Conservation (phyloP, 2,329 filamentous ascomycete species). For the Ophiosphaerella korrae region DNA sequence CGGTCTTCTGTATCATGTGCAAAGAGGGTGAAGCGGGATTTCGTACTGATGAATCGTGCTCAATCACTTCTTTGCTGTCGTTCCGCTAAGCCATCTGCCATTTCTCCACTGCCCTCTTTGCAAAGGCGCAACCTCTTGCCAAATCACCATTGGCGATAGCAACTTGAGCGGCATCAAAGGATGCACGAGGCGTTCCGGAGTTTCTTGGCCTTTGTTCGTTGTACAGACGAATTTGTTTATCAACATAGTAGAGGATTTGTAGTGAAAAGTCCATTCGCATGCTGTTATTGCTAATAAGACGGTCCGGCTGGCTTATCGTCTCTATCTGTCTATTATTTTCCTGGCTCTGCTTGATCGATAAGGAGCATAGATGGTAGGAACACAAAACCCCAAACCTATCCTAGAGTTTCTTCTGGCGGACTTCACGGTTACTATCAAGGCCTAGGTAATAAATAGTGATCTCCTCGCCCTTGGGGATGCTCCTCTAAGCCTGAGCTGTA, state of each 20-base stretch:
- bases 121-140: conserved; percentile 38
- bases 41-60: conserved; percentile 12
- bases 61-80: conserved; percentile 24
- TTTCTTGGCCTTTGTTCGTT: conserved; percentile 28
- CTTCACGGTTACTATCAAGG: not conserved
- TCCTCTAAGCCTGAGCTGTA: conserved; percentile 6
- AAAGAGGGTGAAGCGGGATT: conserved; percentile 17
- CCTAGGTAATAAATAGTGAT: conserved; percentile 32
- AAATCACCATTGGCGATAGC: conserved; percentile 38
- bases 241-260: conserved; percentile 22
- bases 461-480: conserved; percentile 43
- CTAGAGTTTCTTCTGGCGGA: conserved; percentile 4
- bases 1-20: conserved; percentile 29
- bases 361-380: conserved; percentile 45
- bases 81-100: conserved; percentile 14
- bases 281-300: conserved; percentile 25
- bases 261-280: conserved; percentile 11
- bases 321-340: conserved; percentile 39
- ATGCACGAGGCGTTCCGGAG: conserved; percentile 25
- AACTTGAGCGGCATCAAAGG: conserved; percentile 33
- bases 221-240: conserved; percentile 34
- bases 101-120: conserved; percentile 15
- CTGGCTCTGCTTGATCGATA: conserved; percentile 36
- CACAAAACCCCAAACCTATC: conserved; percentile 44
- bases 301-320: conserved; percentile 24